phyloP scores from a whole-genome alignment of 345 rosid genomes.

The Bruguiera gymnorhiza region DNA sequence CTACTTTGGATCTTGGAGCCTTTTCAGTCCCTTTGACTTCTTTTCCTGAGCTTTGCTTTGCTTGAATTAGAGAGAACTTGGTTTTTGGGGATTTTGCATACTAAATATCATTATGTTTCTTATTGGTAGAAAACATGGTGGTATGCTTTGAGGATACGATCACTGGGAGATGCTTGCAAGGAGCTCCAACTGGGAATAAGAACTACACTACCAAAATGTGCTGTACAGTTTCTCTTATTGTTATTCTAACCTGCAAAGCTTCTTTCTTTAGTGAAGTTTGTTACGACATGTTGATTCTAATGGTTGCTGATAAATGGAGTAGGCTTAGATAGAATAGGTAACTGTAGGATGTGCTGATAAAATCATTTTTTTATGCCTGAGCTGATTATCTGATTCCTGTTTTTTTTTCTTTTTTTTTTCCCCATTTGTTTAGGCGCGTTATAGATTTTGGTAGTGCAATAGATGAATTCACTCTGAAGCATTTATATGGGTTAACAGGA shows the following conservation, averaged over 20 bases:
- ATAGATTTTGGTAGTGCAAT: slow-evolving; percentile 96
- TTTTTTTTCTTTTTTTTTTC: background rate
- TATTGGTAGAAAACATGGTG: slow-evolving; percentile 81
- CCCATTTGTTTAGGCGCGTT: slow-evolving; percentile 58
- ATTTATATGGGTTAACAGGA: slow-evolving; percentile 73
- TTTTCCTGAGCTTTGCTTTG: background rate
- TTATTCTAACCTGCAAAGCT: slow-evolving; percentile 12
- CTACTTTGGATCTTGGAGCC: background rate
- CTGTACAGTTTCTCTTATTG: slow-evolving; percentile 7
- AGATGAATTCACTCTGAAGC: slow-evolving; percentile 78
- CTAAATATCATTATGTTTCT: slow-evolving; percentile 21
- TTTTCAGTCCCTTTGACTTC: too few relatives aligned
- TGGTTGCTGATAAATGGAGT: slow-evolving; percentile 2
- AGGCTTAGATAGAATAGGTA: background rate
- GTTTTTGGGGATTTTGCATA: slow-evolving; percentile 17
- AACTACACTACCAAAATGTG: slow-evolving; percentile 69
- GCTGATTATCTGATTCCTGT: slow-evolving; percentile 18
- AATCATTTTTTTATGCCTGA: background rate
- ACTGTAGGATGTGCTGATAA: background rate
- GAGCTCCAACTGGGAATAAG: slow-evolving; percentile 51
- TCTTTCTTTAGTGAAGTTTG: slow-evolving; percentile 15
- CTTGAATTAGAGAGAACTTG: slow-evolving; percentile 5
- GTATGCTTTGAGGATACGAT: slow-evolving; percentile 79
- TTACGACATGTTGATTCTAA: background rate
- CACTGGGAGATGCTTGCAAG: slow-evolving; percentile 74